Base-by-base conservation (phyloP, 371 early-diverging fungal species). In the Haplosporangium sp. region DNA sequence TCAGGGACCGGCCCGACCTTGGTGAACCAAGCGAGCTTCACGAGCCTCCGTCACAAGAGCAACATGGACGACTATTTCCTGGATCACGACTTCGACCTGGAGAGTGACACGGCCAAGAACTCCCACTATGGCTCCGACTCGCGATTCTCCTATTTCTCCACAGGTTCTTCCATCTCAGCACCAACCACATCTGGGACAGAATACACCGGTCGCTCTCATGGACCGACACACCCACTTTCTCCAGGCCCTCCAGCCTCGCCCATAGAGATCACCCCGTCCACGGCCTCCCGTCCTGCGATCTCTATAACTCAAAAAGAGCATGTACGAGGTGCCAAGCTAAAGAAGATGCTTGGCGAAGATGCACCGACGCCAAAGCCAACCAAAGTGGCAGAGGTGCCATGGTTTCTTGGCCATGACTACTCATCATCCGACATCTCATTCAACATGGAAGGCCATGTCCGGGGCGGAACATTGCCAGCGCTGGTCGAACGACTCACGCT, bases 401-500 rank as follows among this genome's bases (percentile, higher is more conserved):
- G 91, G 90, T 97, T 85, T 63, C 84, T 96, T 37, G 80, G 81
- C 11, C 86, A 92, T 61, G 95, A 95, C 80, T 91, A 93, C 59
- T 74, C 83, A 6, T 82, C 87, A 5, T 82, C 85, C 23, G 95
- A 94, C 41, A 86, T 98, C 52, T 73, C 93, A 2, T 90, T 95
- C 73, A 94, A 91, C 81, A 85, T 89, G 84, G 97, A 98, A 58
- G 94, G 93, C 4, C 87, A 91, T 64, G 95, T 98, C 56, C 93
- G 92, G 74, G 97, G 97, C 57, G 97, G 97, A 23, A 95, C 96
- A 3, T 76, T 96, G 14, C 69, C 82, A 8, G 92, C 94, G 0
- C 84, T 98, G 6, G 88, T 96, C 5, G 96, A 96, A 83, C 85
- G 95, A 21, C 83, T 97, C 69, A 97, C 97, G 0, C 86, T 93